Evolutionary conservation across 2,329 filamentous ascomycete genomes (phyloP), one percentile per base, ranked within the genome.

Genomic region (Penicillium sp.): DNA sequence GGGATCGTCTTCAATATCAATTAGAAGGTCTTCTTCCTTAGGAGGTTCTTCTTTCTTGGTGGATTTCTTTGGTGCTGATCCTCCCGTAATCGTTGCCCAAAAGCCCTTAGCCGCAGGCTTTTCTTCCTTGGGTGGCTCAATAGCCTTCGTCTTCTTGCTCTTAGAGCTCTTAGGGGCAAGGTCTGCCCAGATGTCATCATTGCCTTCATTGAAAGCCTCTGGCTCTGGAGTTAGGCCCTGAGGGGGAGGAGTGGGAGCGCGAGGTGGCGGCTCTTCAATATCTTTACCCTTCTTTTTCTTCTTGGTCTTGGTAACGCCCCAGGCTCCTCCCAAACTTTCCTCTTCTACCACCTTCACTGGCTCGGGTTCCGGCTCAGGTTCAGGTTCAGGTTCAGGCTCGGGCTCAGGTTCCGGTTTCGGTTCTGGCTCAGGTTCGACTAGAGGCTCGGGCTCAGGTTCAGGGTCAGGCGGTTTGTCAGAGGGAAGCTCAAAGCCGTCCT

Each of bases 221-320:
- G 71, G 69, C 46, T 79, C 76, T 5, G 73, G 74, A 5, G 69
- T 72, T 4, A 79, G 62, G 20, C 75, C 77, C 57, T 78, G 70
- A 45, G 75, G 70, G 42, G 78, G 78, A 43, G 78, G 77, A 31
- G 76, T 79, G 2, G 78, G 78, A 22, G 76, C 78, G 18, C 77
- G 77, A 33, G 78, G 78, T 29, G 78, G 78, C 49, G 76, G 75
- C 29, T 76, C 75, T 51, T 72, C 68, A 46, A 74, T 58, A 48
- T 70, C 68, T 58, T 74, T 81, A 52, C 67, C 72, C 65, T 80
- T 84, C 60, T 78, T 80, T 1, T 69, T 70, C 61, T 73, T 73
- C 61, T 81, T 82, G 64, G 82, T 84, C 42, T 77, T 78, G 4
- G 68, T 62, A 7, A 65, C 43, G 2, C 63, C 71, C 74, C 73